phyloP scores from a whole-genome alignment of 768 basidiomycete genomes.

The Neoboletus magnificus region DNA sequence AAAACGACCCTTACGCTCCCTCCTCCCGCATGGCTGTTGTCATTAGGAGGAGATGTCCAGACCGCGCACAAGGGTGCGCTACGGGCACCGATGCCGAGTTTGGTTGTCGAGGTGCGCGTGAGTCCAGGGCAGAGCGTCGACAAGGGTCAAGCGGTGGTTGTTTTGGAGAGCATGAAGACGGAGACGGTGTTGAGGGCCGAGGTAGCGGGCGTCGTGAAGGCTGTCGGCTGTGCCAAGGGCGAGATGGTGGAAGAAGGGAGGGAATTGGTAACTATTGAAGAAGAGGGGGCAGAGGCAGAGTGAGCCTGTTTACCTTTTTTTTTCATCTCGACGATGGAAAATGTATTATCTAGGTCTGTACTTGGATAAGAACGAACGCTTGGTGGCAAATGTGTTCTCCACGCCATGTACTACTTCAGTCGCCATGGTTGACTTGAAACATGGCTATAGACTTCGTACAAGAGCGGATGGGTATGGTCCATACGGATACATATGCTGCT shows the following conservation, averaged over 20 bases:
- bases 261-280: slow-evolving; percentile 70
- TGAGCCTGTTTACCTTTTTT: background rate
- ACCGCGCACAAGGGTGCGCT: slow-evolving; percentile 59
- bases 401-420: background rate
- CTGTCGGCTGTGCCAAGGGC: slow-evolving; percentile 75
- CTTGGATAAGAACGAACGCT: background rate
- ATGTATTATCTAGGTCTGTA: background rate
- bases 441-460: background rate
- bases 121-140: slow-evolving; percentile 73
- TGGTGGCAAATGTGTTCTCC: background rate
- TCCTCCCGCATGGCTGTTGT: slow-evolving; percentile 66
- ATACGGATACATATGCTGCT: background rate
- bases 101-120: slow-evolving; percentile 86
- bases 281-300: slow-evolving; percentile 26
- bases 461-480: background rate
- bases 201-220: slow-evolving; percentile 62
- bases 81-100: slow-evolving; percentile 88
- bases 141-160: slow-evolving; percentile 75
- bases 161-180: slow-evolving; percentile 97
- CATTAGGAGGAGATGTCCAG: slow-evolving; percentile 58
- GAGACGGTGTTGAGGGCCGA: slow-evolving; percentile 83
- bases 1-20: slow-evolving; percentile 68
- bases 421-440: background rate
- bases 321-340: background rate
- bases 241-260: slow-evolving; percentile 90